Conservation (phyloP, 345 rosid genomes). For the Arabidopsis thaliana region DNA sequence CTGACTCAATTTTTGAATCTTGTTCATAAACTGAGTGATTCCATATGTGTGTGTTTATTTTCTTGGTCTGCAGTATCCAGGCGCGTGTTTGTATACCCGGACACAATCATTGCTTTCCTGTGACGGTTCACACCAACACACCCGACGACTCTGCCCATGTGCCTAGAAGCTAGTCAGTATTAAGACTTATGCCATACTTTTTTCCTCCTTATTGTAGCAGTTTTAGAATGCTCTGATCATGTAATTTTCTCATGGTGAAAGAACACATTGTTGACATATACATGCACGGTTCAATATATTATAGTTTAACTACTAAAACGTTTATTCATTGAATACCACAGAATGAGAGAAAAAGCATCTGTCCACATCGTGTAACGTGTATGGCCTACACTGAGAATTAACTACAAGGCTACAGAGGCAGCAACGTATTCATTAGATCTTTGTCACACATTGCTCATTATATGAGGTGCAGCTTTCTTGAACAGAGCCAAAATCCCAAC, state of each 20-base stretch:
- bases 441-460: constrained; percentile 32
- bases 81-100: constrained; percentile 82
- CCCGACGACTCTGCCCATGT: constrained; percentile 92
- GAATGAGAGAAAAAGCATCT: neutral
- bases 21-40: constrained; percentile 19
- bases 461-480: constrained; percentile 36
- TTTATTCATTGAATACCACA: constrained; percentile 29
- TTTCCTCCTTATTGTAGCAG: neutral
- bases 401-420: constrained; percentile 34
- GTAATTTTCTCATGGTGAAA: neutral
- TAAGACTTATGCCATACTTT: neutral
- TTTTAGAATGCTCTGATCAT: constrained; percentile 27
- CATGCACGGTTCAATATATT: neutral
- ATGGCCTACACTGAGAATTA: constrained; percentile 39
- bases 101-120: constrained; percentile 79
- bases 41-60: constrained; percentile 6
- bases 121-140: constrained; percentile 81
- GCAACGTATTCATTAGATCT: constrained; percentile 41
- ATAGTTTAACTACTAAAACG: constrained; percentile 8
- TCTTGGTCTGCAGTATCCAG: constrained; percentile 68
- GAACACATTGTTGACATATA: neutral
- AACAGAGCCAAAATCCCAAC: constrained; percentile 29
- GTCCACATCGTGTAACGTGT: constrained; percentile 36
- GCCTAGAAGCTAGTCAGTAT: constrained; percentile 62
- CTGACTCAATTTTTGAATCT: constrained; percentile 23